These are phyloP conservation scores for Exidia glandulosa DNA, from an alignment of 768 basidiomycete species.

Conservation along the genomic window DNA sequence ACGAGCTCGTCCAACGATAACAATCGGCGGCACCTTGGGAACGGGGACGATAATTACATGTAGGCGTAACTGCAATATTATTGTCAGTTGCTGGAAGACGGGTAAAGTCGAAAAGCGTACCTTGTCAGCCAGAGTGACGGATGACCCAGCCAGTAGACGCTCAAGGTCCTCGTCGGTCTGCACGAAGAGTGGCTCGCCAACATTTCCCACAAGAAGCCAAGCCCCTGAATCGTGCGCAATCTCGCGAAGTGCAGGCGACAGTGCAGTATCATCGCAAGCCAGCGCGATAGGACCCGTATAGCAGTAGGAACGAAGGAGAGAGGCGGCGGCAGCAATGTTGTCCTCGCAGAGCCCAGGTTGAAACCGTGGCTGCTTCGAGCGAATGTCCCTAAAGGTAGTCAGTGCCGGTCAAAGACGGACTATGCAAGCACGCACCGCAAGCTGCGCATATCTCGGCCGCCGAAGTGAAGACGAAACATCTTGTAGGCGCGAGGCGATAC, in stretches of 20 bases:
- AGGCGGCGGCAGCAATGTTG: conserved; percentile 4
- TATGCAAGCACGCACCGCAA: conserved; percentile 1
- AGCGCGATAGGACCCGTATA: conserved; percentile 9
- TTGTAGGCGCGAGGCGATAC: conserved; percentile 7
- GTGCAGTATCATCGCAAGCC: conserved; percentile 12
- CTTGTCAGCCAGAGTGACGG: conserved; percentile 10
- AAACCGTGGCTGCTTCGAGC: conserved; percentile 6
- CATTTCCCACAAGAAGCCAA: conserved; percentile 9
- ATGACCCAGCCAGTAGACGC: conserved; percentile 4
- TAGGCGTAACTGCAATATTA: conserved; percentile 19
- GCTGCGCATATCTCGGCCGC: conserved; percentile 8
- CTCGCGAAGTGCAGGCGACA: conserved; percentile 7
- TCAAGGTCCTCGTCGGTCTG: conserved; percentile 8
- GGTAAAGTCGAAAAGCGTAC: conserved; percentile 4
- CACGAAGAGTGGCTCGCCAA: conserved; percentile 5
- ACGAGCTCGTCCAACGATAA: conserved; percentile 18
- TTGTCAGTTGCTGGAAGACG: too few relatives aligned
- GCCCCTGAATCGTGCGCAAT: conserved; percentile 5
- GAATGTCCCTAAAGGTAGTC: conserved; percentile 4
- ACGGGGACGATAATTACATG: conserved; percentile 22
- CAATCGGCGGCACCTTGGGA: conserved; percentile 22
- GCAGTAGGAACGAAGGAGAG: conserved; percentile 1
- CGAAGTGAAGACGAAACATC: conserved; percentile 10
- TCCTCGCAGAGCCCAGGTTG: conserved; percentile 6
- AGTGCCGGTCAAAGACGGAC: background rate